Percentiles rank a stretch among this genome's conserved stretches.
These are phyloP conservation scores for Penicillium parvum DNA, from an alignment of 495 filamentous ascomycete genomes.

Conservation along the genomic window DNA sequence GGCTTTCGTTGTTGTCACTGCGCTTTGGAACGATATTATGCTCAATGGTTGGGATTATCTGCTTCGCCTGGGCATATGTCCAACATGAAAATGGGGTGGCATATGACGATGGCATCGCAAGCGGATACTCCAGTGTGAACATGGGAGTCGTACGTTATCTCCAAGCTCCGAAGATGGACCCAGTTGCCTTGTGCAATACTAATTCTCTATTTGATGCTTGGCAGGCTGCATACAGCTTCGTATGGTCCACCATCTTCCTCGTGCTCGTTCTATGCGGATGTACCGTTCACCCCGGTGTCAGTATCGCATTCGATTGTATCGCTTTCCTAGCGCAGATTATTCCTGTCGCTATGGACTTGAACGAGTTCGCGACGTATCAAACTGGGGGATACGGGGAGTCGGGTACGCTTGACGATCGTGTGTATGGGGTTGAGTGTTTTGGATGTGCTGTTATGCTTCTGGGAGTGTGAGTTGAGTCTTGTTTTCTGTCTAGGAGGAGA, in stretches of 20 bases:
- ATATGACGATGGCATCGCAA: conserved; percentile 12
- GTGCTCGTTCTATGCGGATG: conserved; percentile 15
- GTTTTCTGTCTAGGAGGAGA: background rate
- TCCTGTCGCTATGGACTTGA: conserved; percentile 7
- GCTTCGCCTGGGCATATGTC: conserved; percentile 15
- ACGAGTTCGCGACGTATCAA: conserved; percentile 12
- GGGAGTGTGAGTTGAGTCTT: conserved; percentile 9
- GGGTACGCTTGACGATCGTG: background rate
- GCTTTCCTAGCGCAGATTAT: conserved; percentile 13
- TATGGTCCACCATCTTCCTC: conserved; percentile 13
- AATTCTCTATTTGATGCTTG: background rate
- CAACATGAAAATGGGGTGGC: conserved; percentile 9
- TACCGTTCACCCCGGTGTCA: conserved; percentile 7
- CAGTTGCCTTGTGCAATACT: too few relatives aligned
- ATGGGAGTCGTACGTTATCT: conserved; percentile 15
- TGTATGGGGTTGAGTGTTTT: conserved; percentile 14
- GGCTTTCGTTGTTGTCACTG: conserved; percentile 12
- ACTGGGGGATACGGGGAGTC: conserved; percentile 8
- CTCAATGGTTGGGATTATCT: conserved; percentile 9
- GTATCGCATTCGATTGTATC: conserved; percentile 13
- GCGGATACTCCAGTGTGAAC: conserved; percentile 6
- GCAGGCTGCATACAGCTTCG: conserved; percentile 13
- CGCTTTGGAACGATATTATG: conserved; percentile 11
- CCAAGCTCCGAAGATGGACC: too few relatives aligned
- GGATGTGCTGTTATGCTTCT: conserved; percentile 13